phyloP scores from a whole-genome alignment of 2,329 filamentous ascomycete genomes.

The Arthrobotrys iridis region DNA sequence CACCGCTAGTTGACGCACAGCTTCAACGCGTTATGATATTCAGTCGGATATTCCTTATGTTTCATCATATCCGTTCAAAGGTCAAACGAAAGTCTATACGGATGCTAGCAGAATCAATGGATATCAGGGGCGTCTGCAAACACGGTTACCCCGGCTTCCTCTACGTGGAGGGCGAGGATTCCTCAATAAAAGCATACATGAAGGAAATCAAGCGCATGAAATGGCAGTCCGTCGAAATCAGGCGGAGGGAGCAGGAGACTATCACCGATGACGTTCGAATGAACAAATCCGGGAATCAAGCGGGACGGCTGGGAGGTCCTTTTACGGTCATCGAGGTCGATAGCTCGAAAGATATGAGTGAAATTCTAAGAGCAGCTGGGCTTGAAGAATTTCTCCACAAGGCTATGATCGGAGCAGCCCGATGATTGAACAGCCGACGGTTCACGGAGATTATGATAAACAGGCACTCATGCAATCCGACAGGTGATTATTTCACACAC shows the following conservation, averaged over 20 bases:
- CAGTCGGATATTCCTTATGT: slow-evolving; percentile 42
- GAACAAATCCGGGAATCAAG: neutral
- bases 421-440: neutral
- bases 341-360: slow-evolving; percentile 41
- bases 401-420: slow-evolving; percentile 19
- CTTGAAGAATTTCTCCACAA: slow-evolving; percentile 42
- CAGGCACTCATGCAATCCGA: neutral
- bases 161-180: slow-evolving; percentile 43
- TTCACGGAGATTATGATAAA: neutral
- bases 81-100: slow-evolving; percentile 33
- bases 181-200: slow-evolving; percentile 20
- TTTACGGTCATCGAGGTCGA: slow-evolving; percentile 40
- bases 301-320: slow-evolving; percentile 24
- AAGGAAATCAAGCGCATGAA: slow-evolving; percentile 51
- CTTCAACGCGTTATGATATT: slow-evolving; percentile 17
- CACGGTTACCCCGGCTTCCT: slow-evolving; percentile 47
- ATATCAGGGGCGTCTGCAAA: slow-evolving; percentile 46
- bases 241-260: slow-evolving; percentile 21
- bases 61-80: slow-evolving; percentile 43
- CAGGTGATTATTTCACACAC: neutral
- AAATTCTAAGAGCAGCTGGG: slow-evolving; percentile 33
- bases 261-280: neutral
- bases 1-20: neutral
- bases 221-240: slow-evolving; percentile 50
- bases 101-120: slow-evolving; percentile 30